Evolutionary conservation across 2,329 filamentous ascomycete species (phyloP).

Genomic region (Pseudogymnoascus sp.): DNA sequence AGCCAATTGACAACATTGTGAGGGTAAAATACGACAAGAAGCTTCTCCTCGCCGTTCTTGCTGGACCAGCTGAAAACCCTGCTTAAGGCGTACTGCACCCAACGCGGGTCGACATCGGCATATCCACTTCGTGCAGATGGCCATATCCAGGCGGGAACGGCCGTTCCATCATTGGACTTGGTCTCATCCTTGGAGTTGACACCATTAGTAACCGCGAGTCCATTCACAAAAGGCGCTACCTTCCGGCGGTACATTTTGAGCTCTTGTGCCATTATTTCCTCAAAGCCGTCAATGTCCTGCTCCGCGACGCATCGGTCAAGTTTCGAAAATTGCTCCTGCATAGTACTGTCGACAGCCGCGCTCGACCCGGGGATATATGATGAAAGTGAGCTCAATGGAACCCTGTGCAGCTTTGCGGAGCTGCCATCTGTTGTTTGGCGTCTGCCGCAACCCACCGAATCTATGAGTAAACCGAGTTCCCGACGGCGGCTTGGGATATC

Average conservation of each 20-base stretch:
- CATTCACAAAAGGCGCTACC: background rate
- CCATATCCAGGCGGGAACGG: conserved; percentile 41
- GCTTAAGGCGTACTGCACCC: conserved; percentile 49
- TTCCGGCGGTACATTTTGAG: conserved; percentile 25
- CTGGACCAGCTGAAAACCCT: conserved; percentile 37
- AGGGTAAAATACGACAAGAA: conserved; percentile 39
- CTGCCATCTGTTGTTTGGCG: conserved; percentile 31
- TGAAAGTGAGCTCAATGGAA: conserved; percentile 12
- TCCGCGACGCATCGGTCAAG: conserved; percentile 32
- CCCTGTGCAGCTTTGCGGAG: conserved; percentile 28
- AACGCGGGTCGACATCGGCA: conserved; percentile 53
- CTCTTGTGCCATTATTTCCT: conserved; percentile 32
- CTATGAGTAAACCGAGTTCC: conserved; percentile 58
- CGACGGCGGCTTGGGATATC: conserved; percentile 48
- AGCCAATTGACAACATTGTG: conserved; percentile 51
- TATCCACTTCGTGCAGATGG: conserved; percentile 20
- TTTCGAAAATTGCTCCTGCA: conserved; percentile 15
- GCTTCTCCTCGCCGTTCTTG: conserved; percentile 9
- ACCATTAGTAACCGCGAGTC: background rate
- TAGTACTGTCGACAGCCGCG: conserved; percentile 15
- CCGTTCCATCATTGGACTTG: background rate
- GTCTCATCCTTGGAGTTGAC: background rate
- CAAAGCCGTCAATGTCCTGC: conserved; percentile 34
- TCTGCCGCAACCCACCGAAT: conserved; percentile 62
- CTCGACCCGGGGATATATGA: conserved; percentile 23